Conservation (phyloP, 805 yeast species). For the Pichia occidentalis region DNA sequence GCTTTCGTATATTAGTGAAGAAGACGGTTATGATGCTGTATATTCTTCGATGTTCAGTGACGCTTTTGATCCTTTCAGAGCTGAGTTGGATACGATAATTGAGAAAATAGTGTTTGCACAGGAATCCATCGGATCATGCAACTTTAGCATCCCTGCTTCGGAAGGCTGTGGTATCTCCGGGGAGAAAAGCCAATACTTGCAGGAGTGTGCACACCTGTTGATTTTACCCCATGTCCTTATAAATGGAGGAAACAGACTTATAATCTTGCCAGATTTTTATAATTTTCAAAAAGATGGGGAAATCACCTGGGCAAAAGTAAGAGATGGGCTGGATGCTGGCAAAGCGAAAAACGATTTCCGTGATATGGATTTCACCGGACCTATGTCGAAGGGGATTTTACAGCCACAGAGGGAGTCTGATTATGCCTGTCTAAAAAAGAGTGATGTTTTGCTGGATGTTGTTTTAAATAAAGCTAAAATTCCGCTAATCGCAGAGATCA, state of each 20-base stretch:
- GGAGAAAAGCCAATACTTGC: not conserved
- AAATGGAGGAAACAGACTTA: not conserved
- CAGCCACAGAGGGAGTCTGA: slow-evolving; percentile 6
- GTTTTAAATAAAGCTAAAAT: slow-evolving; percentile 4
- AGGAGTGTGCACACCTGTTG: slow-evolving; percentile 2
- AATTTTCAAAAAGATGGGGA: slow-evolving; percentile 3
- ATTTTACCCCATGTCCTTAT: slow-evolving; percentile 11
- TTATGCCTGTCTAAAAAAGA: slow-evolving; percentile 8
- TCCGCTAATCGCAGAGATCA: slow-evolving; percentile 3
- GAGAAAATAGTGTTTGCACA: slow-evolving; percentile 4
- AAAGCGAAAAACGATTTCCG: not conserved
- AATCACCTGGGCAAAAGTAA: slow-evolving; percentile 3
- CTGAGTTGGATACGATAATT: not conserved
- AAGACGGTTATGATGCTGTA: slow-evolving; percentile 10
- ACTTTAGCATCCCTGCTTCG: not conserved
- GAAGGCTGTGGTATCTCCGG: too few species aligned
- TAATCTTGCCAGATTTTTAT: slow-evolving; percentile 10
- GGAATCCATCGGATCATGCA: not conserved
- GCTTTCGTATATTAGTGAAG: slow-evolving; percentile 13
- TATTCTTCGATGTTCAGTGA: not conserved
- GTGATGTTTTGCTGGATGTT: slow-evolving; percentile 9
- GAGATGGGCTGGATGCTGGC: not conserved
- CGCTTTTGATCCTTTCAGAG: not conserved
- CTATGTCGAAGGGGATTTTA: slow-evolving; percentile 9
- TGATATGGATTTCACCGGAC: too few species aligned